Evolutionary conservation across 2,329 filamentous ascomycete genomes (phyloP).

Genomic region (Pseudogymnoascus sp.): DNA sequence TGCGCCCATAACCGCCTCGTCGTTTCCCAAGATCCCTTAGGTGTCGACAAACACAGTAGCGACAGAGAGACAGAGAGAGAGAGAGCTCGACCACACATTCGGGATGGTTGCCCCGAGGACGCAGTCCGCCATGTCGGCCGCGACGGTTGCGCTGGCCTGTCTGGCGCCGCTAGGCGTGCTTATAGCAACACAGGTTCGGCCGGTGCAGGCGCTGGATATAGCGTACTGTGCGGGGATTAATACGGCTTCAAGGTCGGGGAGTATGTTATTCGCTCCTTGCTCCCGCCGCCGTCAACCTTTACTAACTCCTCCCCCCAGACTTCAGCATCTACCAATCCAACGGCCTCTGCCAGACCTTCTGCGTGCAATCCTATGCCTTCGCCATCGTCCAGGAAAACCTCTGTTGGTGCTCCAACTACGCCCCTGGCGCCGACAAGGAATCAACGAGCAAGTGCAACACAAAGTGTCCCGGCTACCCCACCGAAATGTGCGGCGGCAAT

Average conservation of each 20-base stretch:
- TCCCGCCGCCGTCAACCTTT: neutral
- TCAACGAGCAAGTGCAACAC: constrained; percentile 42
- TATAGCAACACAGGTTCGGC: neutral
- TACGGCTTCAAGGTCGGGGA: neutral
- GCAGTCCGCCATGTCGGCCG: constrained; percentile 2
- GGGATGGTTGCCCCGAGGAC: neutral
- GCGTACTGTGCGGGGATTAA: constrained; percentile 2
- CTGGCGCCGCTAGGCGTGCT: neutral
- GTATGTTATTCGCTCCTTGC: neutral
- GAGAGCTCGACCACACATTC: neutral
- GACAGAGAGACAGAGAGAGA: neutral
- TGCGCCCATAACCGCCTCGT: neutral
- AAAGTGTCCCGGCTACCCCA: constrained; percentile 59
- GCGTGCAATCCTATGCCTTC: constrained; percentile 50
- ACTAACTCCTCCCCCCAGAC: neutral
- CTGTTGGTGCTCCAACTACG: constrained; percentile 70
- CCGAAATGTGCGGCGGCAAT: constrained; percentile 55
- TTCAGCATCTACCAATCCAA: constrained; percentile 54
- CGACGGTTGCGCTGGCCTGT: neutral
- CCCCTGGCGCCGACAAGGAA: constrained; percentile 40
- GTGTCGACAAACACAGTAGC: neutral
- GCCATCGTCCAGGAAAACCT: constrained; percentile 55
- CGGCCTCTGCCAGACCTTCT: constrained; percentile 56
- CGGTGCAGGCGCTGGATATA: neutral
- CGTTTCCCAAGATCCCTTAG: neutral